Evolutionary conservation across 2,329 filamentous ascomycete species (phyloP).

Genomic region (Biscogniauxia sp.): DNA sequence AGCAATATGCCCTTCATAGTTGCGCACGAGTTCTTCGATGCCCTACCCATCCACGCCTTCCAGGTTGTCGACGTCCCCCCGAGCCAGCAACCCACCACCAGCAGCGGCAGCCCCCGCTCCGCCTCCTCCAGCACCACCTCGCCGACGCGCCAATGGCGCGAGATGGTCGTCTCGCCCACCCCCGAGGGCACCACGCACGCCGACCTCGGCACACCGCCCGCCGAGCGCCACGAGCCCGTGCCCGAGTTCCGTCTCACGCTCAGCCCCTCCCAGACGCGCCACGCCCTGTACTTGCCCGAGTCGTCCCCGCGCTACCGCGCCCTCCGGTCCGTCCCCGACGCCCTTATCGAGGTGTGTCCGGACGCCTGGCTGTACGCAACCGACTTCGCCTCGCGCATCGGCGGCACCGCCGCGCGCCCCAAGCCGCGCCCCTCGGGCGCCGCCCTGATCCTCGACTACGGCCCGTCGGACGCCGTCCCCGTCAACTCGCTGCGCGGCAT

Average conservation of each 20-base stretch:
- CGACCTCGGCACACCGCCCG: constrained; percentile 52
- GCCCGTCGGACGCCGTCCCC: constrained; percentile 73
- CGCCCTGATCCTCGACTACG: constrained; percentile 95
- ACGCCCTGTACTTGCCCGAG: constrained; percentile 81
- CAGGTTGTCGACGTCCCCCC: constrained; percentile 63
- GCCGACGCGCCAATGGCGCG: constrained; percentile 66
- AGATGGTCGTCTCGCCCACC: constrained; percentile 73
- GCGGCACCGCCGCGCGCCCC: constrained; percentile 55
- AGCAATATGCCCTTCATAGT: constrained; percentile 85
- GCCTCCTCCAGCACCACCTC: constrained; percentile 41
- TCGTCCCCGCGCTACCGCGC: constrained; percentile 75
- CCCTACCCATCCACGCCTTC: constrained; percentile 93
- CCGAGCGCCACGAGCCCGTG: constrained; percentile 50
- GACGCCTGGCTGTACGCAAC: constrained; percentile 77
- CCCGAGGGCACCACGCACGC: constrained; percentile 53
- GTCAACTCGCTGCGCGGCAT: constrained; percentile 91
- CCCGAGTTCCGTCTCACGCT: constrained; percentile 88
- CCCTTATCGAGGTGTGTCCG: constrained; percentile 86
- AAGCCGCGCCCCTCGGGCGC: constrained; percentile 72
- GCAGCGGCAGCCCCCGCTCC: constrained; percentile 46
- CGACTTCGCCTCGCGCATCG: constrained; percentile 83
- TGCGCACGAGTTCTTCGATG: constrained; percentile 98
- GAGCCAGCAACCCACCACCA: constrained; percentile 39
- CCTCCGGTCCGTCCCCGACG: constrained; percentile 64
- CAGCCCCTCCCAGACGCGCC: constrained; percentile 71